Base-by-base conservation (phyloP, 2,329 filamentous ascomycete genomes). In the Anthostomella pinea region DNA sequence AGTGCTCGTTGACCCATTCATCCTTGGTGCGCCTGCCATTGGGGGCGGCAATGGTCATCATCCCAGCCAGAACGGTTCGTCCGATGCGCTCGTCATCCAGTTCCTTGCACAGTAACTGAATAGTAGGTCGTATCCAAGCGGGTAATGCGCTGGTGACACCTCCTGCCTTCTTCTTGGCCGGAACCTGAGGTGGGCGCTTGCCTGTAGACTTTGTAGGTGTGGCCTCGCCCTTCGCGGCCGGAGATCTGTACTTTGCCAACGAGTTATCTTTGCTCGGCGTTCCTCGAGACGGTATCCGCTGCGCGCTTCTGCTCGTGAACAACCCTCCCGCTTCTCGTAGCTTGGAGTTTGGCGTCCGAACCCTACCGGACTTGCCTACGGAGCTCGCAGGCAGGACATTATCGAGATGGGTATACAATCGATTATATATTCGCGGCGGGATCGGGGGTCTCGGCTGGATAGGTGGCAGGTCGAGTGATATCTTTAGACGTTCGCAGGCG, bases 401-500 rank as follows among this genome's bases (percentile, higher is more conserved):
- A 50, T 91, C 83, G 41, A 97, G 78, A 58, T 91, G 89, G 20
- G 69, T 69, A 60, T 90, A 93, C 23, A 97, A 72, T 40, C 87
- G 87, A 54, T 85, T 86, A 69, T 97, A 97, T 34, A 88, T 75
- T 37, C 80, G 77, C 1, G 87, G 88, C 30, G 82, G 81, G 35
- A 88, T 84, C 4, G 89, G 89, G 2, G 89, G 87, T 4, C 81
- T 76, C 3, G 84, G 77, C 45, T 85, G 78, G 39, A 90, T 83
- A 1, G 81, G 76, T 1, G 90, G 89, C 6, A 95, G 78, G 56
- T 89, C 79, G 28, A 95, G 76, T 1, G 72, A 61, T 37, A 81
- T 84, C 56, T 89, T 90, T 24, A 95, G 71, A 35, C 87, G 79
- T 52, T 91, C 87, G 58, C 90, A 97, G 14, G 93, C 93, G 42